Evolutionary conservation across 2,329 filamentous ascomycete genomes (phyloP).

Genomic region (Penicillium aurantiogriseum): DNA sequence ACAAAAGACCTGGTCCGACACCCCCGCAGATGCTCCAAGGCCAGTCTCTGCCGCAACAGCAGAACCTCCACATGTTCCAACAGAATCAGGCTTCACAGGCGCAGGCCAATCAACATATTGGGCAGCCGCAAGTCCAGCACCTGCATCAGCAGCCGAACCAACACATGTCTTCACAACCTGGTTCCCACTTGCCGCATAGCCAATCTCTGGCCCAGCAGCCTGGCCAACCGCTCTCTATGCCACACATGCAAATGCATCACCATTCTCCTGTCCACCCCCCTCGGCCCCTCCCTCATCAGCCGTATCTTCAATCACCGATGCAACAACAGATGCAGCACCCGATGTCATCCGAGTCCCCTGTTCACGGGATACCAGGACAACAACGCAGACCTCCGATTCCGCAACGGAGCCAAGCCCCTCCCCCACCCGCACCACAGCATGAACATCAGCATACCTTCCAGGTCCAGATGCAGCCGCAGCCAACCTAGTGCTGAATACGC

Average conservation of each 20-base stretch:
- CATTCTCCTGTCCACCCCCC: conserved; percentile 17
- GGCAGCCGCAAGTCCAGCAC: conserved; percentile 13
- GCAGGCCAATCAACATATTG: conserved; percentile 16
- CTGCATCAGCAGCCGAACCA: conserved; percentile 9
- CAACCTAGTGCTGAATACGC: conserved; percentile 11
- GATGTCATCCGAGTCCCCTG: conserved; percentile 16
- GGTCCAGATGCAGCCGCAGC: conserved; percentile 24
- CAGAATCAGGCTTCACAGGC: conserved; percentile 7
- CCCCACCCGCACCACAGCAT: conserved; percentile 27
- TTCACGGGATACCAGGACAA: conserved; percentile 12
- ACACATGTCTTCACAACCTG: conserved; percentile 14
- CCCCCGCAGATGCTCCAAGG: conserved; percentile 21
- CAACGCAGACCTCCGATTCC: conserved; percentile 11
- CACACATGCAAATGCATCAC: conserved; percentile 26
- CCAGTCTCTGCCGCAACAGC: conserved; percentile 12
- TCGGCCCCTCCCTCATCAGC: conserved; percentile 19
- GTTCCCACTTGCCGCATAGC: conserved; percentile 1
- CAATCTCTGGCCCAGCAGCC: conserved; percentile 1
- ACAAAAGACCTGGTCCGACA: conserved; percentile 19
- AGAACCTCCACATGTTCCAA: conserved; percentile 16
- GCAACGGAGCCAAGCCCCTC: conserved; percentile 18
- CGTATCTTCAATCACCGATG: conserved; percentile 25
- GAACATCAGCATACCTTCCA: conserved; percentile 29
- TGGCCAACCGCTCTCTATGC: conserved; percentile 21
- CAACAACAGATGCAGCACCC: conserved; percentile 20